Conservation (phyloP, 2,329 filamentous ascomycete genomes). For the Aspergillus jensenii region DNA sequence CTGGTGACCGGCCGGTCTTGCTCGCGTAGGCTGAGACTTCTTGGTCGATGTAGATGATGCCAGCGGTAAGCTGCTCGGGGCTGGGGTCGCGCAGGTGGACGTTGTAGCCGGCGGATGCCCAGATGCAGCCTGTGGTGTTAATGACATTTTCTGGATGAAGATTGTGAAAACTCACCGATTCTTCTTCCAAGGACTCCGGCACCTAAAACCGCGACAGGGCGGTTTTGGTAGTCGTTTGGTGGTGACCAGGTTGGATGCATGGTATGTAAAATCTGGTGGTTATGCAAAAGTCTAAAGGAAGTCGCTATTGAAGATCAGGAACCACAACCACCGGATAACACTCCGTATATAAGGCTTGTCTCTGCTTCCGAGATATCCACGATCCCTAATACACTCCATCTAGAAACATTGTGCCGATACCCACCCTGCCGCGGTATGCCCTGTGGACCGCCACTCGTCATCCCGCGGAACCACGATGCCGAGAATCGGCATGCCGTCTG, state of each 20-base stretch:
- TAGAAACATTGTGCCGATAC: neutral
- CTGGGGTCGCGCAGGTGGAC: constrained; percentile 32
- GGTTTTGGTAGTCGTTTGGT: constrained; percentile 29
- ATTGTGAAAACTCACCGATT: constrained; percentile 26
- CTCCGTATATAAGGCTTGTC: neutral
- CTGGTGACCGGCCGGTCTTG: constrained; percentile 14
- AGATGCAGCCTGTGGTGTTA: constrained; percentile 26
- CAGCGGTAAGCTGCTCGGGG: constrained; percentile 29
- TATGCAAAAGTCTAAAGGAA: neutral
- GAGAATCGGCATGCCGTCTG: neutral
- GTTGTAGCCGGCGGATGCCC: constrained; percentile 34
- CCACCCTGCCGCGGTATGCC: neutral
- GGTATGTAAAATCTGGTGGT: neutral
- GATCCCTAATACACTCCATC: neutral
- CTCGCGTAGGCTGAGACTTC: constrained; percentile 33
- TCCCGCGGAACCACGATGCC: neutral
- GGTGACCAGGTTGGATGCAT: constrained; percentile 25
- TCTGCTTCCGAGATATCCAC: neutral
- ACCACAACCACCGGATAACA: neutral
- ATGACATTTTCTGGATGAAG: neutral
- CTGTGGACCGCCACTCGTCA: neutral
- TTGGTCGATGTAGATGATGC: constrained; percentile 35
- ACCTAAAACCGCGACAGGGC: constrained; percentile 43
- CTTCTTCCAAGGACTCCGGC: constrained; percentile 44
- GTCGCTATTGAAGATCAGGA: neutral